Evolutionary conservation across 495 filamentous ascomycete species (phyloP).

Genomic region (Penicillium atrosanguineum): DNA sequence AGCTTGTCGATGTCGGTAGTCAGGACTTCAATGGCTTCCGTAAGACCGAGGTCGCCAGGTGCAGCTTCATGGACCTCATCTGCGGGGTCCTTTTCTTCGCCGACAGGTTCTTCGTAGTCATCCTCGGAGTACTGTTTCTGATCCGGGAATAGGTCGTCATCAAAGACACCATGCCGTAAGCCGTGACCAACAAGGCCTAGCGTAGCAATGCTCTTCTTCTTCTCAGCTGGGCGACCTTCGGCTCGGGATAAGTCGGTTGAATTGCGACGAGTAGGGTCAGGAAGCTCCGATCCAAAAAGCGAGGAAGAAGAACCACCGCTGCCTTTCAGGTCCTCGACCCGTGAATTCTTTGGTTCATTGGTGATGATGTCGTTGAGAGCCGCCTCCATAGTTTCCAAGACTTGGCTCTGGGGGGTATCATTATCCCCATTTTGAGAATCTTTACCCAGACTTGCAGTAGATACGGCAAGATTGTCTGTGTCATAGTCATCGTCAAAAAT

Average conservation of each 20-base stretch:
- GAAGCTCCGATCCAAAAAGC: constrained; percentile 43
- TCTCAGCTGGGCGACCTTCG: constrained; percentile 46
- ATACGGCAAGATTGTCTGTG: constrained; percentile 58
- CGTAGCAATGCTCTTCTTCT: constrained; percentile 82
- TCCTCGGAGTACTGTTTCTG: constrained; percentile 84
- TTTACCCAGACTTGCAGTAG: constrained; percentile 54
- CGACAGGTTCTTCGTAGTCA: constrained; percentile 73
- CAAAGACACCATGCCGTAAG: constrained; percentile 83
- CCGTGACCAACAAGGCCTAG: constrained; percentile 82
- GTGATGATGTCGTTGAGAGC: constrained; percentile 95
- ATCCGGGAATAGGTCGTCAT: constrained; percentile 91
- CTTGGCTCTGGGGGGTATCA: constrained; percentile 44
- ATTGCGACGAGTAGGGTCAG: constrained; percentile 49
- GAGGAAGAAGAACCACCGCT: constrained; percentile 47
- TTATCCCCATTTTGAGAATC: constrained; percentile 50
- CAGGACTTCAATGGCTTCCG: constrained; percentile 84
- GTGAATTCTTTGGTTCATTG: constrained; percentile 63
- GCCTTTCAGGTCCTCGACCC: constrained; percentile 59
- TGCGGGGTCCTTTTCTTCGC: constrained; percentile 59
- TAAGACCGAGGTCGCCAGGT: constrained; percentile 89
- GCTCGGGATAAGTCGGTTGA: constrained; percentile 53
- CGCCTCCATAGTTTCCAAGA: constrained; percentile 91
- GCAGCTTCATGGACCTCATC: constrained; percentile 93
- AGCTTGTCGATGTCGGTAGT: constrained; percentile 88
- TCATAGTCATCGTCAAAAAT: constrained; percentile 69